Evolutionary conservation across 495 filamentous ascomycete species (phyloP).

Genomic region (Astrothelium macrocarpum): DNA sequence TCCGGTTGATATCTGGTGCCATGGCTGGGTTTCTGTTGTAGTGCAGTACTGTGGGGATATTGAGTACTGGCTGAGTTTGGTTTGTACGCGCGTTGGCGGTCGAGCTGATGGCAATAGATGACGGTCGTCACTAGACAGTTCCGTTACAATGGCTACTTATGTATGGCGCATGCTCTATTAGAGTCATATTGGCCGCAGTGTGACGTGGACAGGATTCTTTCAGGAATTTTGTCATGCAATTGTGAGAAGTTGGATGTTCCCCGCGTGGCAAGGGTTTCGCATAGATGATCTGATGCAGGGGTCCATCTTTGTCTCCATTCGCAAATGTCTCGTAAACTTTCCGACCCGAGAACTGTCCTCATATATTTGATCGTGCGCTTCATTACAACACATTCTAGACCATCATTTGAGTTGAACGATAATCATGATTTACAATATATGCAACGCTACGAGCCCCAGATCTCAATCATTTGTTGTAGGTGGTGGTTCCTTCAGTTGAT

Average conservation of each 20-base stretch:
- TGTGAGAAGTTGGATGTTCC: not conserved
- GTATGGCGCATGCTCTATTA: not conserved
- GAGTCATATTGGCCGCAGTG: not conserved
- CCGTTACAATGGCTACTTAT: not conserved
- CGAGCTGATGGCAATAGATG: not conserved
- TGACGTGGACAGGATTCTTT: not conserved
- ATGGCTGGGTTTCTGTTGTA: not conserved
- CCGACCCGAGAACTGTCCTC: too few species aligned
- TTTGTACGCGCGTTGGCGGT: not conserved
- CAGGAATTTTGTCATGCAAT: not conserved
- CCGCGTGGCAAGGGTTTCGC: not conserved
- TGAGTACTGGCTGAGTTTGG: too few species aligned
- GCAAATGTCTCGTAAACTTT: too few species aligned
- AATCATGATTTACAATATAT: too few species aligned
- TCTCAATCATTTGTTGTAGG: not conserved
- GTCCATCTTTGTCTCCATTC: too few species aligned
- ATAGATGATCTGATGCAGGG: too few species aligned
- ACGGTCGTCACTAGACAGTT: not conserved
- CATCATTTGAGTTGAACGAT: too few species aligned
- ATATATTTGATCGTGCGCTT: too few species aligned
- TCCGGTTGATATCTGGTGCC: not conserved
- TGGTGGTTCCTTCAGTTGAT: conserved; percentile 38
- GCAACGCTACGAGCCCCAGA: not conserved
- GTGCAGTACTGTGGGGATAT: not conserved
- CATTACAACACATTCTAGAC: too few species aligned